These are phyloP conservation scores for Oryza longistaminata DNA, from an alignment of 176 grass and related monocot genomes.

Conservation along the genomic window DNA sequence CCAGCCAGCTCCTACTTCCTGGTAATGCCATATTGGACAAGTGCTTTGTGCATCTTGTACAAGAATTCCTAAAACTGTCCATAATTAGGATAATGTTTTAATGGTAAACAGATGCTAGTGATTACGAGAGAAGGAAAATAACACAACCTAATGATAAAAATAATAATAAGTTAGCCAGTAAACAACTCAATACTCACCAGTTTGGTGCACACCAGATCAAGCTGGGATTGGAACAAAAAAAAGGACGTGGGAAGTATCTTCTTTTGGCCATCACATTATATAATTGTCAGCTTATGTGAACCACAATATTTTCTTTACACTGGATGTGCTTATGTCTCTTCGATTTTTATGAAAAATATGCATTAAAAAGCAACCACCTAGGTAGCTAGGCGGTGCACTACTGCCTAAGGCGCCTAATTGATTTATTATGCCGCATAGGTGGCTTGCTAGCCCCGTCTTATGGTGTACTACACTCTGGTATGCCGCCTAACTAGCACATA, in stretches of 20 bases:
- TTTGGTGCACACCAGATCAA: background rate
- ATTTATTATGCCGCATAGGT: background rate
- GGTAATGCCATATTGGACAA: background rate
- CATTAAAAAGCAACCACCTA: background rate
- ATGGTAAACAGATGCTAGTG: background rate
- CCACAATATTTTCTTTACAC: slow-evolving; percentile 12
- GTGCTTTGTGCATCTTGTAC: background rate
- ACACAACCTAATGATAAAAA: background rate
- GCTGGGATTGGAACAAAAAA: background rate
- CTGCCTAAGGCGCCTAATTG: background rate
- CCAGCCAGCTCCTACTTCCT: background rate
- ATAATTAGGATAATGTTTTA: background rate
- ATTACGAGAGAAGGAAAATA: background rate
- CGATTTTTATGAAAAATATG: too few relatives aligned
- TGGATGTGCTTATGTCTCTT: background rate
- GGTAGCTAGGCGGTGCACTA: background rate
- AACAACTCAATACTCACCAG: background rate
- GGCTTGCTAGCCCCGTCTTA: background rate
- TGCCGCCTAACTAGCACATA: background rate
- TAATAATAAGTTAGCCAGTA: background rate
- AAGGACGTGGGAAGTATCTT: background rate
- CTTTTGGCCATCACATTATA: background rate
- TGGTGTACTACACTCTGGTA: background rate
- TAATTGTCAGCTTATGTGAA: background rate
- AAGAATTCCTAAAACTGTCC: background rate